phyloP scores from a whole-genome alignment of 441 rosid species.

The Lepidium campestre region DNA sequence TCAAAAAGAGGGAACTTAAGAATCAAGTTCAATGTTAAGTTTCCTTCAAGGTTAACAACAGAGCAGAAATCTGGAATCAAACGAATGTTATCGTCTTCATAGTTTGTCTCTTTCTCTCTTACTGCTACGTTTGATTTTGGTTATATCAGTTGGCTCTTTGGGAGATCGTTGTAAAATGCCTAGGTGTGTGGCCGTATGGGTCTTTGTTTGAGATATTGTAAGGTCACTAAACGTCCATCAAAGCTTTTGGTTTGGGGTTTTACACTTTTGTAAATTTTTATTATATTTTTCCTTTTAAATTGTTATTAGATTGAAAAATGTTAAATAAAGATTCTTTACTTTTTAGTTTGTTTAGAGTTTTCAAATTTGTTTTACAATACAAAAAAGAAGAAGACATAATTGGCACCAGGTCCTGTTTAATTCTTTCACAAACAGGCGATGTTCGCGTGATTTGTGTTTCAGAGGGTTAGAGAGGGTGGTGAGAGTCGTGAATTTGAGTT shows the following conservation, averaged over 20 bases:
- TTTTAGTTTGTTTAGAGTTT: neutral
- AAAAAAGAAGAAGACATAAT: no score
- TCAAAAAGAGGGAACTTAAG: conserved; percentile 57
- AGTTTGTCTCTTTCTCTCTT: neutral
- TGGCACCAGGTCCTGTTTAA: neutral
- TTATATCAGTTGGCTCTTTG: conserved; percentile 15
- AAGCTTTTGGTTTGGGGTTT: conserved; percentile 5
- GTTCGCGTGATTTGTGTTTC: neutral
- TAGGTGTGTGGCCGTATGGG: conserved; percentile 12
- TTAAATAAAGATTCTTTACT: neutral
- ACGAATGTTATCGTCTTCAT: conserved; percentile 37
- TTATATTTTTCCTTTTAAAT: neutral
- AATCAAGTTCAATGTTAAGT: conserved; percentile 58
- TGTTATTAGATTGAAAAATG: neutral
- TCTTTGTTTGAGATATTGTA: conserved; percentile 6
- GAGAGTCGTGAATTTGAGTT: conserved; percentile 8
- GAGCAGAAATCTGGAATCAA: conserved; percentile 81
- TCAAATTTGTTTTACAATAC: neutral
- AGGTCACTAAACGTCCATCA: neutral
- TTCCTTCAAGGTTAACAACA: conserved; percentile 55
- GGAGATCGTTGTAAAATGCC: conserved; percentile 15
- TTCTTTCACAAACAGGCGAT: neutral
- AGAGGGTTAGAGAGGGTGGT: neutral
- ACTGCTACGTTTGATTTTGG: conserved; percentile 11
- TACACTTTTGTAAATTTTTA: neutral